Conservation (phyloP, 768 basidiomycete species). For the Rhodocollybia butyracea region DNA sequence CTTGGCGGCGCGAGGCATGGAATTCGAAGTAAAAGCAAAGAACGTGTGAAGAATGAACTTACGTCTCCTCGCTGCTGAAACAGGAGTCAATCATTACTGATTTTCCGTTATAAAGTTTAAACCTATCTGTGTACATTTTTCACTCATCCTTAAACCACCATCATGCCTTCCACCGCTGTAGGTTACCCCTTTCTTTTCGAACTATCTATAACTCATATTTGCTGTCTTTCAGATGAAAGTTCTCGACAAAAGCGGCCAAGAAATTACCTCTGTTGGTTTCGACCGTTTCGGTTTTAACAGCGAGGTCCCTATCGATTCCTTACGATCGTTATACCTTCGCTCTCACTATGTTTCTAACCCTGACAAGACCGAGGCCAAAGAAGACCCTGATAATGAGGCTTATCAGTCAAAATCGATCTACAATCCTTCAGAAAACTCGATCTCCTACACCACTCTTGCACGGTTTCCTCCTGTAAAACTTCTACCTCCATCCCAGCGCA, state of each 20-base stretch:
- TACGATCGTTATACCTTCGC: slow-evolving; percentile 87
- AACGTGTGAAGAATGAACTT: slow-evolving; percentile 8
- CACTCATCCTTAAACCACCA: slow-evolving; percentile 13
- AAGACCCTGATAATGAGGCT: too few relatives aligned
- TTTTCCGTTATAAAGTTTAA: too few relatives aligned
- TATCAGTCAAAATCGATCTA: slow-evolving; percentile 88
- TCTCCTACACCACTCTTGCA: slow-evolving; percentile 89
- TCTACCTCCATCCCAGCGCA: slow-evolving; percentile 71
- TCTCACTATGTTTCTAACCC: slow-evolving; percentile 62
- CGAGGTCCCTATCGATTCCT: slow-evolving; percentile 71
- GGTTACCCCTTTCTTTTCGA: slow-evolving; percentile 7
- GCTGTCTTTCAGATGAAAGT: slow-evolving; percentile 47
- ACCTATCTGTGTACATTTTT: not conserved
- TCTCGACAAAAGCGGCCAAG: slow-evolving; percentile 70
- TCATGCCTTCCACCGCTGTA: slow-evolving; percentile 15
- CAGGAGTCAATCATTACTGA: too few relatives aligned
- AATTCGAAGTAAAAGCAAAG: slow-evolving; percentile 9
- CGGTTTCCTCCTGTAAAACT: slow-evolving; percentile 93
- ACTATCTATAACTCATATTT: slow-evolving; percentile 9
- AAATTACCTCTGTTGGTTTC: slow-evolving; percentile 79
- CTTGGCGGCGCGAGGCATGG: slow-evolving; percentile 67
- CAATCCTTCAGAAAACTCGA: slow-evolving; percentile 72
- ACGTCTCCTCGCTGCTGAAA: not conserved
- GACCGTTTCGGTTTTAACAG: slow-evolving; percentile 89
- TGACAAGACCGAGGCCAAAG: slow-evolving; percentile 23